Percentiles rank a stretch among this genome's conserved stretches.
Evolutionary conservation across 2,329 filamentous ascomycete genomes (phyloP).

Genomic region (Lachnellula willkommii): DNA sequence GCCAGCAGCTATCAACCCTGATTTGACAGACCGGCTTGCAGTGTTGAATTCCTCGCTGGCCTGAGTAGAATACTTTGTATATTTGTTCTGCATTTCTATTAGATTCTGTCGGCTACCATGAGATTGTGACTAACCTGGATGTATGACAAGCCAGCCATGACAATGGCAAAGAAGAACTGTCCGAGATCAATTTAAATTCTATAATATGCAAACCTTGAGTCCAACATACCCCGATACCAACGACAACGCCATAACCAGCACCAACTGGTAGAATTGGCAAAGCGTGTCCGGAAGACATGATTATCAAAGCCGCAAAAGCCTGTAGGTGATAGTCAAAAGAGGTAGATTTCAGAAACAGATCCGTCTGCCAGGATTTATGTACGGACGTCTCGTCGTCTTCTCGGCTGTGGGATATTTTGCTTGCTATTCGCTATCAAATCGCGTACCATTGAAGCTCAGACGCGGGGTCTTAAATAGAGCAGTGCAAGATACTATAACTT

Average conservation of each 20-base stretch:
- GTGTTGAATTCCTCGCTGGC: conserved; percentile 74
- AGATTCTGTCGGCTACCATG: neutral
- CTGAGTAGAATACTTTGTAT: conserved; percentile 6
- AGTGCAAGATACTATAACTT: no score
- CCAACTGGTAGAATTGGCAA: conserved; percentile 18
- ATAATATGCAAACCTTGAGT: neutral
- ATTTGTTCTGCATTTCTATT: conserved; percentile 1
- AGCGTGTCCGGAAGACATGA: no score
- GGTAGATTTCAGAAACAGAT: no score
- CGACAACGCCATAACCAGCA: conserved; percentile 45
- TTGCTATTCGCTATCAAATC: no score
- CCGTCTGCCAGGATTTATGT: no score
- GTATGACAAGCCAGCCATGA: conserved; percentile 32
- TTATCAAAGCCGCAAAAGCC: no score
- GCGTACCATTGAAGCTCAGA: no score
- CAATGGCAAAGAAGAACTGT: conserved; percentile 34
- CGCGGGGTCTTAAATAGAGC: no score
- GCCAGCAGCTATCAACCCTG: conserved; percentile 75
- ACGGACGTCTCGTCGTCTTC: no score
- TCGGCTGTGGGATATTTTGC: no score
- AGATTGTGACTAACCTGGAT: neutral
- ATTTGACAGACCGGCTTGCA: conserved; percentile 79
- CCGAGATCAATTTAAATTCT: neutral
- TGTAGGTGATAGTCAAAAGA: no score
- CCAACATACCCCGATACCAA: conserved; percentile 40